Base-by-base conservation (phyloP, 2,329 filamentous ascomycete genomes). In the Colletotrichum liriopes region DNA sequence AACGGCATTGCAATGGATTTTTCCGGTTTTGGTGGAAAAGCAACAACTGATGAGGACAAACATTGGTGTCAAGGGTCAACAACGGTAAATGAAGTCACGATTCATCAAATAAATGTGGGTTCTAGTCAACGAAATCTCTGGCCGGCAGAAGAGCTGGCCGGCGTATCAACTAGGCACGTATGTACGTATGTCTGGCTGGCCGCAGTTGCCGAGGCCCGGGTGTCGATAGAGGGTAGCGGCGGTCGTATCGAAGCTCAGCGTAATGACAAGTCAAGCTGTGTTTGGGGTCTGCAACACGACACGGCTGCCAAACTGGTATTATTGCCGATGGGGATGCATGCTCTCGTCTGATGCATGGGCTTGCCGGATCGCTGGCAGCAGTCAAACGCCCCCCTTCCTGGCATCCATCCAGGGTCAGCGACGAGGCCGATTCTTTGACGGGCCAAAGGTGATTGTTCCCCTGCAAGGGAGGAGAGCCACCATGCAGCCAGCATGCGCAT, bases 311-410 rank as follows among this genome's bases (percentile, higher is more conserved):
- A 52, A 47, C 26, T 39, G 55, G 26, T 51, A 52, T 55, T 35
- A 51, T 32, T 52, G 65, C 52, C 39, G 54, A 54, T 55, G 65
- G 51, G 45, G 20, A 55, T 64, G 65, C 65, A 69, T 52, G 39
- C 47, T 37, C 9, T 67, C 49, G 41, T 58, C 64, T 56, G 14
- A 29, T 71, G 64, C 63, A 71, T 71, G 49, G 20, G 59, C 67
- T 64, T 69, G 65, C 69, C 65, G 69, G 54, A 59, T 69, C 65
- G 59, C 37, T 64, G 51, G 58, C 52, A 59, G n/a, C 58, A 59
- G 26, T 41, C 35, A 18, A 32, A 14, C 39, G 26, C 60, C 45
- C 26, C 26, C 29, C 26, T 37, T 43, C n/a, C 12, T 39, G 14
- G 29, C 41, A n/a, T 43, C 39, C 26, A 12, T 58, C 43, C 58